Conservation (phyloP, 768 basidiomycete species). For the Lepiota venenata region DNA sequence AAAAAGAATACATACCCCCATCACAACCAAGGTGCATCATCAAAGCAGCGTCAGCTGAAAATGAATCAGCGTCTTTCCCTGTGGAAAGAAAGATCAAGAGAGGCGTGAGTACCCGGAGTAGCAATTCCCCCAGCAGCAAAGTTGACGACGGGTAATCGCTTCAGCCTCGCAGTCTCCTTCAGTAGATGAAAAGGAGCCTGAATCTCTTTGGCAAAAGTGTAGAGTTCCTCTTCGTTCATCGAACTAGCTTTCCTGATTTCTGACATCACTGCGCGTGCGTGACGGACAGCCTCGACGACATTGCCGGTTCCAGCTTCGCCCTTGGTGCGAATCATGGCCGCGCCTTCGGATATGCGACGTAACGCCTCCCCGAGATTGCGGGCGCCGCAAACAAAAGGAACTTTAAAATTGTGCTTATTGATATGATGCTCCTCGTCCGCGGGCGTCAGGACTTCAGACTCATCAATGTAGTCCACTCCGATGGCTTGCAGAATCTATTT, state of each 20-base stretch:
- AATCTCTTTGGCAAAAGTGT: constrained; percentile 88
- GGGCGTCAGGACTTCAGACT: constrained; percentile 92
- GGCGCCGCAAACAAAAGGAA: constrained; percentile 95
- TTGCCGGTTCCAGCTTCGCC: constrained; percentile 90
- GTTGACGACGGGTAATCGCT: constrained; percentile 92
- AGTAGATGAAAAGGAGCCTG: constrained; percentile 93
- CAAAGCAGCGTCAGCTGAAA: constrained; percentile 85
- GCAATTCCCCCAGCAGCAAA: constrained; percentile 96
- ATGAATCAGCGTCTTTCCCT: constrained; percentile 1
- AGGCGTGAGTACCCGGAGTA: constrained; percentile 64
- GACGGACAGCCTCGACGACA: constrained; percentile 91
- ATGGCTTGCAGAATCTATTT: constrained; percentile 85
- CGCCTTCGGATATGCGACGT: constrained; percentile 94
- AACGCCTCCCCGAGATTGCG: constrained; percentile 95
- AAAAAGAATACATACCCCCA: constrained; percentile 60
- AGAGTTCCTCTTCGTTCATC: constrained; percentile 95
- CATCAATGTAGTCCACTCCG: constrained; percentile 96
- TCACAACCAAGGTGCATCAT: constrained; percentile 99
- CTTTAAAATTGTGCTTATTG: constrained; percentile 94
- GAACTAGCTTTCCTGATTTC: constrained; percentile 84
- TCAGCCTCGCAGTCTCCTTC: constrained; percentile 93
- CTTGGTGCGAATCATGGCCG: constrained; percentile 98
- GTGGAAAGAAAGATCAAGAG: not conserved
- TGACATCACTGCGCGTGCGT: constrained; percentile 77
- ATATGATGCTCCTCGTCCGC: constrained; percentile 97